phyloP scores from a whole-genome alignment of 345 rosid genomes.

The Populus ilicifolia region DNA sequence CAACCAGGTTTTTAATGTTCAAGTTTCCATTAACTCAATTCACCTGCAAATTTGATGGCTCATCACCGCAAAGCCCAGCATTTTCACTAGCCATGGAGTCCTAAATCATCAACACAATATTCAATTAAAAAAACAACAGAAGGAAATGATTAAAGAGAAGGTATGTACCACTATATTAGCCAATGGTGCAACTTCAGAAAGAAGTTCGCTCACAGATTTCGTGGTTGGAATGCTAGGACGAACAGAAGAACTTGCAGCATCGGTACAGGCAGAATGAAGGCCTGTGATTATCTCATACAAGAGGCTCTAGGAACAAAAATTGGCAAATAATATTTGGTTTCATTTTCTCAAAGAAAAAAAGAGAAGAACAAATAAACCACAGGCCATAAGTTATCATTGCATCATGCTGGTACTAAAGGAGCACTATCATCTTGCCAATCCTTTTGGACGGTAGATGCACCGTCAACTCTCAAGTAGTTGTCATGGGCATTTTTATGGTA shows the following conservation, averaged over 20 bases:
- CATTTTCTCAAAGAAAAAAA: background rate
- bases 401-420: background rate
- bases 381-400: background rate
- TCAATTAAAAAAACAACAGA: slow-evolving; percentile 3
- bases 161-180: slow-evolving; percentile 33
- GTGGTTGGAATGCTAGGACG: slow-evolving; percentile 49
- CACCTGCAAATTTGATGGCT: slow-evolving; percentile 50
- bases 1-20: slow-evolving; percentile 5
- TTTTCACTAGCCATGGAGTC: slow-evolving; percentile 32
- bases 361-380: background rate
- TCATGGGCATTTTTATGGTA: background rate
- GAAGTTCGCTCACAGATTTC: slow-evolving; percentile 63
- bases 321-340: background rate
- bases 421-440: background rate
- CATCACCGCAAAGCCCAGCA: slow-evolving; percentile 29
- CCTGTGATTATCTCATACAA: slow-evolving; percentile 76
- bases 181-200: slow-evolving; percentile 53
- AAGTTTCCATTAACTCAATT: slow-evolving; percentile 4
- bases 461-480: background rate
- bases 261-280: slow-evolving; percentile 55
- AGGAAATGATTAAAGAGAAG: slow-evolving; percentile 12
- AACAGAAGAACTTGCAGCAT: slow-evolving; percentile 79
- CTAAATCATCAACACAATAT: slow-evolving; percentile 34
- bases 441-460: background rate
- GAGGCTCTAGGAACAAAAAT: slow-evolving; percentile 46